A percentile compares a stretch with the other conserved stretches of the same genome.
Conservation (phyloP, 352 stramenopile genomes). For the Globisporangium alternatum region DNA sequence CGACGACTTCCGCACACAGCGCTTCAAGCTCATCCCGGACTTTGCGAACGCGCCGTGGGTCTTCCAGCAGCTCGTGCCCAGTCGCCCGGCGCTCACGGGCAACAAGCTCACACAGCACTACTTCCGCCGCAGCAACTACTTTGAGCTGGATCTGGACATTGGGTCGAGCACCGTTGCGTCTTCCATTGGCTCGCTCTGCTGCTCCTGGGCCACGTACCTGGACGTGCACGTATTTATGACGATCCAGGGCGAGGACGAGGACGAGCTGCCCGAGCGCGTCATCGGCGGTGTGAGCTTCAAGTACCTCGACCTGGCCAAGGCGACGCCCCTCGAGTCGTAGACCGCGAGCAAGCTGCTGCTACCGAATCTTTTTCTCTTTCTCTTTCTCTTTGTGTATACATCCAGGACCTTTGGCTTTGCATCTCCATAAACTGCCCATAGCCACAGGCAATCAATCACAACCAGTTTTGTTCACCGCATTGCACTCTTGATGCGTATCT, state of each 20-base stretch:
- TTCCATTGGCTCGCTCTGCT: constrained; percentile 78
- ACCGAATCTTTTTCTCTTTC: no score
- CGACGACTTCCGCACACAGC: constrained; percentile 56
- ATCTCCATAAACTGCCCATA: neutral
- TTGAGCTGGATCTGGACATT: constrained; percentile 88
- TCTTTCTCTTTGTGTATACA: neutral
- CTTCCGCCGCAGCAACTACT: constrained; percentile 74
- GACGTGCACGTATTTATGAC: constrained; percentile 81
- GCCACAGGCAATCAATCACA: neutral
- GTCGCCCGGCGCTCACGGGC: constrained; percentile 80
- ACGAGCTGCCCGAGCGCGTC: constrained; percentile 76
- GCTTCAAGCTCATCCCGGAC: constrained; percentile 90
- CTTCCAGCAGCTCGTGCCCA: constrained; percentile 76
- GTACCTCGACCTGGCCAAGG: constrained; percentile 59
- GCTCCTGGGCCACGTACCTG: constrained; percentile 69
- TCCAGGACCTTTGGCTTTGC: neutral
- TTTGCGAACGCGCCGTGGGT: constrained; percentile 84
- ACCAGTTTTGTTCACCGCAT: constrained; percentile 4
- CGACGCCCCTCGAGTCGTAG: constrained; percentile 27
- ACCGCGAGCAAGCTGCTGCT: constrained; percentile 8
- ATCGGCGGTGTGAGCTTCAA: constrained; percentile 55
- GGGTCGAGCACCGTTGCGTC: constrained; percentile 69
- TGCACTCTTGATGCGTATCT: neutral
- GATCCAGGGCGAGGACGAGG: constrained; percentile 60
- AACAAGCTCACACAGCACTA: constrained; percentile 88